Conservation (phyloP, 164 flowering plant species). For the Macadamia integrifolia region DNA sequence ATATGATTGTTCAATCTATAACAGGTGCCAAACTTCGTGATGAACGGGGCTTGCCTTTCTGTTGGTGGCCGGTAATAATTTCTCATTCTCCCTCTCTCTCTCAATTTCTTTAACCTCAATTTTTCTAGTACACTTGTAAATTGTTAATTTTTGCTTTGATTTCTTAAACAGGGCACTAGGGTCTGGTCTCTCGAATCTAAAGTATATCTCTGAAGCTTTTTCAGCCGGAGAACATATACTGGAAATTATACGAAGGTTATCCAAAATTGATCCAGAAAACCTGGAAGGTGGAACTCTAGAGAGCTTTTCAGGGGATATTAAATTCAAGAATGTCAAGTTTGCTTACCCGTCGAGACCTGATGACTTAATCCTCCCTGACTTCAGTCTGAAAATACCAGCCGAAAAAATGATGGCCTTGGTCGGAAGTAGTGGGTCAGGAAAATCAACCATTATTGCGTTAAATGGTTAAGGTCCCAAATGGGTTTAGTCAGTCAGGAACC, state of each 20-base stretch:
- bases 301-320: slow-evolving; percentile 52
- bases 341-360: slow-evolving; percentile 82
- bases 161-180: slow-evolving; percentile 50
- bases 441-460: slow-evolving; percentile 10
- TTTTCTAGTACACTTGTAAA: no score
- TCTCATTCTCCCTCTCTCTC: not conserved
- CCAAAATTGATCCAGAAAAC: slow-evolving; percentile 63
- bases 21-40: slow-evolving; percentile 74
- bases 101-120: no score
- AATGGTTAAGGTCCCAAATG: no score
- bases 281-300: slow-evolving; percentile 55
- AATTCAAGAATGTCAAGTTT: slow-evolving; percentile 59
- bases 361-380: slow-evolving; percentile 39
- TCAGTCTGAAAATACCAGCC: slow-evolving; percentile 50
- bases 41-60: slow-evolving; percentile 50
- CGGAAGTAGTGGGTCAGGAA: slow-evolving; percentile 90
- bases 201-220: slow-evolving; percentile 66
- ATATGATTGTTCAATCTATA: not conserved
- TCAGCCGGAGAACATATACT: slow-evolving; percentile 61
- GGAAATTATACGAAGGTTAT: slow-evolving; percentile 67
- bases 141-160: no score
- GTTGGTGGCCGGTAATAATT: slow-evolving; percentile 69
- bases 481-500: no score
- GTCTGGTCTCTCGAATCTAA: slow-evolving; percentile 60
- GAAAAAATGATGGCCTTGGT: slow-evolving; percentile 80